Evolutionary conservation across 2,329 filamentous ascomycete species (phyloP).

Genomic region (Aspergillus fructus): DNA sequence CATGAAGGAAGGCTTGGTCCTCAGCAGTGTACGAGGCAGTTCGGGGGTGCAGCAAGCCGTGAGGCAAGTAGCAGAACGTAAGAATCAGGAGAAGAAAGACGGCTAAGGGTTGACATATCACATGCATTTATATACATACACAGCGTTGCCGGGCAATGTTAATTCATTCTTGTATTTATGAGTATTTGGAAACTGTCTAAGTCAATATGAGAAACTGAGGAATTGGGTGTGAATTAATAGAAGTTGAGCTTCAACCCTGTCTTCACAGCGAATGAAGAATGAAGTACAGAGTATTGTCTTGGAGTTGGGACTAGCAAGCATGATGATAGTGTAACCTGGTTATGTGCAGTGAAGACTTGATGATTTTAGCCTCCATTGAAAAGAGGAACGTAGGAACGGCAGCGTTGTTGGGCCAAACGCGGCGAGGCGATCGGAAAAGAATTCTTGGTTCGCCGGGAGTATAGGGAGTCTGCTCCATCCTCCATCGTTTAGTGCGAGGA

Average conservation of each 20-base stretch:
- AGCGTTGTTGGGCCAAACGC: background rate
- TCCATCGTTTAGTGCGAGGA: background rate
- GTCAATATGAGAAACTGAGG: background rate
- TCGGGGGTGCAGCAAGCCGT: constrained; percentile 81
- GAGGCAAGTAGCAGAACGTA: constrained; percentile 63
- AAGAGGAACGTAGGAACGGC: background rate
- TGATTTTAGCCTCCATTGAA: background rate
- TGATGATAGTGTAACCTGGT: background rate
- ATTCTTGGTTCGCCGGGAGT: constrained; percentile 15
- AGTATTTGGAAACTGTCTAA: background rate
- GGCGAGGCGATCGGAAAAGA: constrained; percentile 21
- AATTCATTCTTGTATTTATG: background rate
- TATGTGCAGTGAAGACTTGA: background rate
- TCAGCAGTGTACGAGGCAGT: constrained; percentile 78
- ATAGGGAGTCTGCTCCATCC: constrained; percentile 1
- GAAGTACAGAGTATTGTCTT: background rate
- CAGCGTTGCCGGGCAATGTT: background rate
- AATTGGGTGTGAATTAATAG: background rate
- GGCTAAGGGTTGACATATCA: constrained; percentile 14
- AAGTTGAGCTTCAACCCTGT: background rate
- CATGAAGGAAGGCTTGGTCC: constrained; percentile 82
- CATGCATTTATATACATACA: background rate
- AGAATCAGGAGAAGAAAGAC: constrained; percentile 43
- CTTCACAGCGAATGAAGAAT: background rate
- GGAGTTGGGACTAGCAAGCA: background rate